Percentiles rank a stretch among this genome's conserved stretches.
Conservation (phyloP, 805 yeast species). For the Osmozyma mogii region DNA sequence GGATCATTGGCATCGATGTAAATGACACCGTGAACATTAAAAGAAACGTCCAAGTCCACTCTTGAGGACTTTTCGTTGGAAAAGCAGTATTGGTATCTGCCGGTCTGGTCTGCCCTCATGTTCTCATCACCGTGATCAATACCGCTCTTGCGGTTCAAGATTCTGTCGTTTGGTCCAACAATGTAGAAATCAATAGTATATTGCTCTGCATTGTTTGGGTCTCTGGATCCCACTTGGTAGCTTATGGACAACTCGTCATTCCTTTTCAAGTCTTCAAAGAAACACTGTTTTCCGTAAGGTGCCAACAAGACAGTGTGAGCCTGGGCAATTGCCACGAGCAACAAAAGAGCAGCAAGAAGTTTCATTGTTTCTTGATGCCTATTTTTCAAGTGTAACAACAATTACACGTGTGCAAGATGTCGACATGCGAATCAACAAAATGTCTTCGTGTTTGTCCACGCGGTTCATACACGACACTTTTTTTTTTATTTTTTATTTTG, state of each 20-base stretch:
- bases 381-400: too few species aligned
- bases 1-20: slow-evolving; percentile 77
- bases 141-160: slow-evolving; percentile 41
- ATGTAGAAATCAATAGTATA: slow-evolving; percentile 55
- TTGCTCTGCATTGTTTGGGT: slow-evolving; percentile 61
- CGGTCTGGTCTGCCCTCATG: slow-evolving; percentile 55
- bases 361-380: slow-evolving; percentile 8
- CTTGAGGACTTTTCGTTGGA: slow-evolving; percentile 71
- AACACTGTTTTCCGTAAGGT: slow-evolving; percentile 80
- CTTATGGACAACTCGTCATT: slow-evolving; percentile 83
- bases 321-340: slow-evolving; percentile 12
- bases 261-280: slow-evolving; percentile 71
- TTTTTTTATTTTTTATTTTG: too few species aligned
- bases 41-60: slow-evolving; percentile 83
- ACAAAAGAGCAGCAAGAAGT: slow-evolving; percentile 7
- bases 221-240: slow-evolving; percentile 91
- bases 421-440: too few species aligned
- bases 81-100: slow-evolving; percentile 84
- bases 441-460: too few species aligned
- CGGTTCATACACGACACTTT: too few species aligned
- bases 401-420: too few species aligned
- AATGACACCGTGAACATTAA: slow-evolving; percentile 89
- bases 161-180: slow-evolving; percentile 36
- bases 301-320: slow-evolving; percentile 83
- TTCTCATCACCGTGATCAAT: slow-evolving; percentile 78